Conservation (phyloP, 2,329 filamentous ascomycete genomes). For the Penicillium sp. region DNA sequence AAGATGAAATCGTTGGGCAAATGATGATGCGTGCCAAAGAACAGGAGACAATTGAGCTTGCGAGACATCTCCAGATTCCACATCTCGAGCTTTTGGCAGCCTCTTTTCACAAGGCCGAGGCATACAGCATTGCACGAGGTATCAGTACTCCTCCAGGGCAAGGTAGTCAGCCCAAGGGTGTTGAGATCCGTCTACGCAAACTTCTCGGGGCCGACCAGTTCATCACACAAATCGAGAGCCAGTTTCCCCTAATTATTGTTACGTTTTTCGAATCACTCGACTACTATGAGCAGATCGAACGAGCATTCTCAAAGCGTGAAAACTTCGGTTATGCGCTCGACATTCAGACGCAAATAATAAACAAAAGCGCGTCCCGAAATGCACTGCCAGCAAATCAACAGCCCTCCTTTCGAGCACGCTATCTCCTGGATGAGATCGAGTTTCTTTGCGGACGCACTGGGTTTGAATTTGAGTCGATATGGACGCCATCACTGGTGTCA, state of each 20-base stretch:
- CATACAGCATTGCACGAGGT: constrained; percentile 80
- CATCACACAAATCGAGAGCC: constrained; percentile 59
- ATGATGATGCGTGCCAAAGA: constrained; percentile 78
- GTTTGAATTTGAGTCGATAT: constrained; percentile 63
- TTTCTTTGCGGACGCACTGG: constrained; percentile 72
- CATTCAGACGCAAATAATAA: constrained; percentile 67
- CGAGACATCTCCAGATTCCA: constrained; percentile 53
- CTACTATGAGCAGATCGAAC: constrained; percentile 72
- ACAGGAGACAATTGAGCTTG: constrained; percentile 59
- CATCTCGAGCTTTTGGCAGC: constrained; percentile 58
- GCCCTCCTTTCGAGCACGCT: constrained; percentile 77
- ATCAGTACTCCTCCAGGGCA: constrained; percentile 50
- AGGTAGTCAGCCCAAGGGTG: constrained; percentile 52
- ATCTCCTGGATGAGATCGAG: constrained; percentile 70
- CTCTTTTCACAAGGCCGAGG: constrained; percentile 74
- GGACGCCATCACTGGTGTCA: constrained; percentile 71
- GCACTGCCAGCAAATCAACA: constrained; percentile 75
- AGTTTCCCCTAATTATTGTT: constrained; percentile 75
- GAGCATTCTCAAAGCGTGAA: constrained; percentile 59
- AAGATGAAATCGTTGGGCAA: constrained; percentile 75
- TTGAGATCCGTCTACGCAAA: constrained; percentile 63
- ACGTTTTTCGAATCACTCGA: constrained; percentile 74
- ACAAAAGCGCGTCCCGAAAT: constrained; percentile 62
- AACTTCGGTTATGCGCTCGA: constrained; percentile 60
- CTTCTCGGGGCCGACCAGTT: constrained; percentile 67